These are phyloP conservation scores for Colletotrichum euphorbiae DNA, from an alignment of 2,329 filamentous ascomycete species.

Conservation along the genomic window DNA sequence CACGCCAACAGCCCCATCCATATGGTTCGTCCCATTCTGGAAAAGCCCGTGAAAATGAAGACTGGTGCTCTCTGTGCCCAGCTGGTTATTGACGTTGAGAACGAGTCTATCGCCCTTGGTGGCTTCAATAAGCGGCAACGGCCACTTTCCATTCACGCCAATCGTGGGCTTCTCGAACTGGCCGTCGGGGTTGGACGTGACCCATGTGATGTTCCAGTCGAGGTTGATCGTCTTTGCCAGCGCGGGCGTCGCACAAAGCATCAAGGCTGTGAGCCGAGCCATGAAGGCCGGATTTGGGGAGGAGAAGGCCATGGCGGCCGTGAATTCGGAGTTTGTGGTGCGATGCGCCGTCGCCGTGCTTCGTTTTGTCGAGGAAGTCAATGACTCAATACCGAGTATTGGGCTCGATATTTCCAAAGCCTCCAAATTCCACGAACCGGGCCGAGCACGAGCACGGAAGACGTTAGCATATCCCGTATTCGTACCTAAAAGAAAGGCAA, in stretches of 20 bases:
- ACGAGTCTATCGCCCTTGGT: constrained; percentile 64
- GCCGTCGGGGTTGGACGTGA: constrained; percentile 71
- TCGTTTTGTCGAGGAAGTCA: background rate
- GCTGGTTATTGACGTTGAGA: constrained; percentile 60
- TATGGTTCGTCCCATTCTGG: constrained; percentile 66
- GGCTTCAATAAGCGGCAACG: constrained; percentile 68
- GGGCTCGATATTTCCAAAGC: constrained; percentile 7
- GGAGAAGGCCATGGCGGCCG: constrained; percentile 23
- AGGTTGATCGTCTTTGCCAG: constrained; percentile 58
- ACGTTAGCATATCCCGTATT: constrained; percentile 15
- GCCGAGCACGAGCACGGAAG: constrained; percentile 32
- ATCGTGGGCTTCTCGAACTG: constrained; percentile 66
- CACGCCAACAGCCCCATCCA: constrained; percentile 69
- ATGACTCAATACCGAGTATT: background rate
- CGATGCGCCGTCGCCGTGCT: background rate
- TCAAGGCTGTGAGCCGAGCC: constrained; percentile 22
- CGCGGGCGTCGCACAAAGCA: constrained; percentile 11
- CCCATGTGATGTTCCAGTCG: constrained; percentile 72
- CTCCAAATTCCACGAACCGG: constrained; percentile 20
- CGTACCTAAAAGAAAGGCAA: background rate
- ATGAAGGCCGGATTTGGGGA: constrained; percentile 12
- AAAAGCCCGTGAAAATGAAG: constrained; percentile 72
- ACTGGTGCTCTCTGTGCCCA: constrained; percentile 64
- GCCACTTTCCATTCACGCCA: constrained; percentile 75
- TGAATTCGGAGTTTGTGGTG: background rate